Base-by-base conservation (phyloP, 441 rosid species). In the Gossypium aridum region DNA sequence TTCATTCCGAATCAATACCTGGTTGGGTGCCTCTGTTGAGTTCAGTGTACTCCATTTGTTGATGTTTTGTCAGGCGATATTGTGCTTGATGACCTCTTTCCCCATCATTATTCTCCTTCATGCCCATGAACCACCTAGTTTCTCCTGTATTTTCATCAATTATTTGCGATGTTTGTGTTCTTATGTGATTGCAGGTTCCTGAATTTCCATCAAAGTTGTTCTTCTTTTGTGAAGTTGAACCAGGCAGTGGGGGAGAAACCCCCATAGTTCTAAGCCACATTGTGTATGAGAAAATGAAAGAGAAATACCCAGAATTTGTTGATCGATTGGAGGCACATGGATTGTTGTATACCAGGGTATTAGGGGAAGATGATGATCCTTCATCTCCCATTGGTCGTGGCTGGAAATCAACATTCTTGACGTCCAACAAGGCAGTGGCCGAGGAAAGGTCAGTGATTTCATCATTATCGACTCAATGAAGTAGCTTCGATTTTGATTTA, bases 361-460 rank as follows among this genome's bases (percentile, higher is more conserved):
- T 91, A 65, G 94, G 94, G 6, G 98, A 94, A 75, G 93, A 81
- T 3, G 97, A 92, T 66, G 90, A 94, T 72, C 97, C 96, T 12
- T 88, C 97, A 0, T 94, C 98, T 6, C 92, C 97, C 2, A 92
- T 94, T 73, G 98, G 98, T 17, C 94, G 97, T 3, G 96, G 97
- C 3, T 94, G 98, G 98, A 92, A 94, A 81, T 94, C 97, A 0
- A 91, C 97, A 0, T 94, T 94, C 88, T 79, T 92, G 83, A 94
- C 97, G 0, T 76, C 88, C 1, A 92, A 94, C 84, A 90, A 85
- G 85, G 79, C 57, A 47, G 74, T 90, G 1, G 97, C 97, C 6
- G 89, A 87, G 70, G 83, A 87, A 84, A 91, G 98, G 97, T 94
- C 10, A 25, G 31, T 5, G 23, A 3, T 3, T 25, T 20, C 5